A percentile compares a stretch with the other conserved stretches of the same genome.
These are phyloP conservation scores for Leccinum pachyderme DNA, from an alignment of 1,284 basidiomycete genomes.

Conservation along the genomic window DNA sequence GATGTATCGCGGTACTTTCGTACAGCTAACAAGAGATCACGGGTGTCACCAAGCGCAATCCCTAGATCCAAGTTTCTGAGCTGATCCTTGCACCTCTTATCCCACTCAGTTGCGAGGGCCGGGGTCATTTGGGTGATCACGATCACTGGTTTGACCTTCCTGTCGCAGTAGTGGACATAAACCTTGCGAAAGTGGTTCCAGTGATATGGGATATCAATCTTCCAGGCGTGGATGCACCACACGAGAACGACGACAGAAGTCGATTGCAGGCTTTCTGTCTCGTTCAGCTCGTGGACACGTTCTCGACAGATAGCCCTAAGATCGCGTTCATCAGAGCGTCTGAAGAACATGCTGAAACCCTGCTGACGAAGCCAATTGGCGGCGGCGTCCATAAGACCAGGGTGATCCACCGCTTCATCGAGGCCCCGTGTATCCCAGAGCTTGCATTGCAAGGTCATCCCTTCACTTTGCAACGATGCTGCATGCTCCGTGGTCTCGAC, in stretches of 20 bases:
- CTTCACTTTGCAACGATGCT: slow-evolving; percentile 5
- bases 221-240: slow-evolving; percentile 32
- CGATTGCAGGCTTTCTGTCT: slow-evolving; percentile 8
- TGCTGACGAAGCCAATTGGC: slow-evolving; percentile 27
- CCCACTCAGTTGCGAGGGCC: slow-evolving; percentile 19
- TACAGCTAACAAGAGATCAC: slow-evolving; percentile 15
- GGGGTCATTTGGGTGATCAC: slow-evolving; percentile 29
- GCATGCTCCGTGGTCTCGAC: slow-evolving; percentile 20
- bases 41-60: not conserved
- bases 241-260: slow-evolving; percentile 19
- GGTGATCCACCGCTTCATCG: slow-evolving; percentile 27
- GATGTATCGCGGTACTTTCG: slow-evolving; percentile 12
- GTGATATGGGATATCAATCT: slow-evolving; percentile 27
- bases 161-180: slow-evolving; percentile 25
- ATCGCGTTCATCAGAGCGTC: slow-evolving; percentile 19
- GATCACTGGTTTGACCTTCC: slow-evolving; percentile 25
- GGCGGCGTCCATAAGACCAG: slow-evolving; percentile 22
- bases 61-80: slow-evolving; percentile 12
- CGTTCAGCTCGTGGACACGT: slow-evolving; percentile 11
- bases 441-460: slow-evolving; percentile 10
- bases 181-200: slow-evolving; percentile 29
- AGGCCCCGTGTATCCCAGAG: slow-evolving; percentile 31
- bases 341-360: slow-evolving; percentile 19
- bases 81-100: slow-evolving; percentile 20
- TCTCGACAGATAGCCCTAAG: slow-evolving; percentile 20